Conservation (phyloP, 495 filamentous ascomycete species). For the Tuber umbilicatum region DNA sequence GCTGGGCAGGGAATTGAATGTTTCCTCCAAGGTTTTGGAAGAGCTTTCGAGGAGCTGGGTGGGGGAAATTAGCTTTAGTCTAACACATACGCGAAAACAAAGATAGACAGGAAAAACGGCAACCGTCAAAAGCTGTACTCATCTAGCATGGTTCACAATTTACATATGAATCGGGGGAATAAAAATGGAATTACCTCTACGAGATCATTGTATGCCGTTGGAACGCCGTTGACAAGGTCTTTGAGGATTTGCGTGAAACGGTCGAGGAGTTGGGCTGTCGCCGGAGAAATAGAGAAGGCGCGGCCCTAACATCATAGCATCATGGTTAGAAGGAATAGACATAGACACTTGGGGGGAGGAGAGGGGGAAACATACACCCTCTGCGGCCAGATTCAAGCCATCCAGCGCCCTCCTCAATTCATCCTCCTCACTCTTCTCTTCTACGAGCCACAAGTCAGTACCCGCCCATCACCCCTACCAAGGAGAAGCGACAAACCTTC, state of each 20-base stretch:
- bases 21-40: slow-evolving; percentile 65
- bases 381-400: slow-evolving; percentile 67
- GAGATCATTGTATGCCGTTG: slow-evolving; percentile 87
- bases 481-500: slow-evolving; percentile 41
- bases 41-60: slow-evolving; percentile 66
- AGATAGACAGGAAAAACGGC: not conserved
- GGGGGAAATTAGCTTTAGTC: slow-evolving; percentile 11
- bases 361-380: slow-evolving; percentile 24
- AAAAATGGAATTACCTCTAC: slow-evolving; percentile 42
- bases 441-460: slow-evolving; percentile 47
- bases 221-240: slow-evolving; percentile 84
- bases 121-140: not conserved
- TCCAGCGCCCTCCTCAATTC: slow-evolving; percentile 73
- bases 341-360: not conserved
- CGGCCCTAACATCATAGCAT: slow-evolving; percentile 55
- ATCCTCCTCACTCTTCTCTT: slow-evolving; percentile 53
- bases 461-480: slow-evolving; percentile 39
- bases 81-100: not conserved
- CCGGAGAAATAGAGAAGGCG: slow-evolving; percentile 72
- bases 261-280: slow-evolving; percentile 68
- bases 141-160: not conserved
- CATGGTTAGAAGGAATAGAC: not conserved
- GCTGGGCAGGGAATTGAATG: slow-evolving; percentile 68
- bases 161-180: not conserved
- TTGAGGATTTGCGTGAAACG: slow-evolving; percentile 85